These are phyloP conservation scores for Haematococcus lacustris DNA, from an alignment of 139 green algal genomes.

Conservation along the genomic window DNA sequence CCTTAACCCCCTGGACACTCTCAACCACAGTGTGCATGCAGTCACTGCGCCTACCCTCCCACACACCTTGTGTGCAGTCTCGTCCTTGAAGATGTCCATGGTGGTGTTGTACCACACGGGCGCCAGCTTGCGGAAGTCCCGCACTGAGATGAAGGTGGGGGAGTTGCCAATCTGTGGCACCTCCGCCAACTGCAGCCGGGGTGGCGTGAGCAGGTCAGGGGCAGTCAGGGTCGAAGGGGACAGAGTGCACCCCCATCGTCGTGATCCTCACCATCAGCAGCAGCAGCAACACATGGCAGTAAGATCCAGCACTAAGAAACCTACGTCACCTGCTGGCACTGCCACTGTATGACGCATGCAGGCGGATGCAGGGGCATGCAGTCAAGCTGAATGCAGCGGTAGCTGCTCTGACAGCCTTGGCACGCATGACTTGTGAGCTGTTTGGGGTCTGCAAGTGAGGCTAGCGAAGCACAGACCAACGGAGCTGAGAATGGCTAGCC, in stretches of 20 bases:
- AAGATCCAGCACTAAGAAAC: background rate
- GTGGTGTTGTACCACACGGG: conserved; percentile 83
- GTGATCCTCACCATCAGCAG: background rate
- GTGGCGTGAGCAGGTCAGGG: background rate
- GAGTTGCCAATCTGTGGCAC: conserved; percentile 73
- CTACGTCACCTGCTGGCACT: background rate
- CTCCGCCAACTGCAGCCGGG: background rate
- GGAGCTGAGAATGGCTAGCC: too few relatives aligned
- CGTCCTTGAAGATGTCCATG: conserved; percentile 79
- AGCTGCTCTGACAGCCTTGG: too few relatives aligned
- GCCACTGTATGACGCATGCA: conserved; percentile 2
- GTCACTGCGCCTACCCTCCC: too few relatives aligned
- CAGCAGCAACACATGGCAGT: background rate
- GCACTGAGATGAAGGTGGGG: conserved; percentile 66
- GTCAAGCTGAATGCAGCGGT: background rate
- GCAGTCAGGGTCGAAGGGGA: background rate
- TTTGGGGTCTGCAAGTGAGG: too few relatives aligned
- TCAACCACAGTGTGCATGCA: too few relatives aligned
- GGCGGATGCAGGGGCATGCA: background rate
- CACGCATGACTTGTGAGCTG: too few relatives aligned
- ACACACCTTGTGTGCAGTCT: conserved; percentile 56
- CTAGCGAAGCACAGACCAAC: too few relatives aligned
- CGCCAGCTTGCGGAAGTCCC: conserved; percentile 15
- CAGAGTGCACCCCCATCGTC: background rate
- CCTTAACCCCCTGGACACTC: too few relatives aligned